Evolutionary conservation across 805 yeast genomes (phyloP).

Genomic region (Lipomyces kockii): DNA sequence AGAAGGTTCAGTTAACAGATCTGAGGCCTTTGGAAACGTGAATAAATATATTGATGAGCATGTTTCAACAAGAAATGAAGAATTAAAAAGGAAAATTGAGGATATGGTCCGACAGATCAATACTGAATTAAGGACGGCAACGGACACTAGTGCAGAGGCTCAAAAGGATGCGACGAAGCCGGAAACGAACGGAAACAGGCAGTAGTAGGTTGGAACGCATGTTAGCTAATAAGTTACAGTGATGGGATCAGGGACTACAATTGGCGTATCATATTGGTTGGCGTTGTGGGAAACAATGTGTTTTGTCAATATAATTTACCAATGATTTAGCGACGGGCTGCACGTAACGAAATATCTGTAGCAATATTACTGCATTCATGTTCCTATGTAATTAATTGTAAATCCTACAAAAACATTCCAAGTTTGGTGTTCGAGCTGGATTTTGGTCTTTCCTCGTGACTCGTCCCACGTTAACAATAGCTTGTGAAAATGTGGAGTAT

Average conservation of each 20-base stretch:
- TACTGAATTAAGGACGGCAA: conserved; percentile 14
- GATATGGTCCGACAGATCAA: conserved; percentile 20
- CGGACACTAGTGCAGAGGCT: background rate
- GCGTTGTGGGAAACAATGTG: background rate
- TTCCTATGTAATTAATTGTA: no score
- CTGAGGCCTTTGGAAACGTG: conserved; percentile 31
- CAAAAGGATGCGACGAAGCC: background rate
- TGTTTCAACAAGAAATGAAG: conserved; percentile 21
- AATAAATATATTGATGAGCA: conserved; percentile 33
- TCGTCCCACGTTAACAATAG: no score
- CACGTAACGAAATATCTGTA: no score
- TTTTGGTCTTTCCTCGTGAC: no score
- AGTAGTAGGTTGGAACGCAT: background rate
- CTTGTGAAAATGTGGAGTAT: no score
- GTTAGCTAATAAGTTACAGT: background rate
- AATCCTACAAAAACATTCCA: no score
- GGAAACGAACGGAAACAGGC: background rate
- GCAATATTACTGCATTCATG: no score
- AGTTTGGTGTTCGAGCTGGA: no score
- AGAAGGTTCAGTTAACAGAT: conserved; percentile 38
- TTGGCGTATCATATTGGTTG: background rate
- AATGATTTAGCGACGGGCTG: no score
- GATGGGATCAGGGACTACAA: background rate
- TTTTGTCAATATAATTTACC: background rate
- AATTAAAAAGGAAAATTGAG: conserved; percentile 17